phyloP scores from a whole-genome alignment of 768 basidiomycete genomes.

The Dioszegia hungarica region DNA sequence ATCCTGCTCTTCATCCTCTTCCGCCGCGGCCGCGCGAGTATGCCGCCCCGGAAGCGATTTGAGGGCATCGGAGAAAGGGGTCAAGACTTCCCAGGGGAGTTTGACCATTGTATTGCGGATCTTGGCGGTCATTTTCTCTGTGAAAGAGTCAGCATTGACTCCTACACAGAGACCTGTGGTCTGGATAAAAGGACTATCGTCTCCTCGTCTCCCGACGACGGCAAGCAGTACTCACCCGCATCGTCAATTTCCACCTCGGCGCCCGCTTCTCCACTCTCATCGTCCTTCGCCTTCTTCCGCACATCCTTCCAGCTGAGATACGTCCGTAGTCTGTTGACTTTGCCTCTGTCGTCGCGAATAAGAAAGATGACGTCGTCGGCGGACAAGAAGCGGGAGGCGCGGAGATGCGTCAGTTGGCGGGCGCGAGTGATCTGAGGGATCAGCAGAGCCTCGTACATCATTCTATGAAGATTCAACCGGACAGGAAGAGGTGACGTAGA shows the following conservation, averaged over 20 bases:
- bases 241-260: conserved; percentile 75
- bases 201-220: too few relatives aligned
- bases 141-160: conserved; percentile 41
- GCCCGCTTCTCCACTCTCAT: conserved; percentile 56
- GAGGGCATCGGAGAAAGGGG: conserved; percentile 83
- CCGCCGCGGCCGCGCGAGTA: conserved; percentile 44
- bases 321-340: conserved; percentile 85
- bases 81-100: conserved; percentile 90
- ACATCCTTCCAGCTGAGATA: conserved; percentile 98
- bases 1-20: conserved; percentile 68
- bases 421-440: conserved; percentile 75
- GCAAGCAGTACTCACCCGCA: conserved; percentile 48
- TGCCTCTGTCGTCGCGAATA: conserved; percentile 86
- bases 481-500: too few relatives aligned
- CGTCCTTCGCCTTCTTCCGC: conserved; percentile 84
- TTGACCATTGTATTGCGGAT: conserved; percentile 91
- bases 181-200: too few relatives aligned
- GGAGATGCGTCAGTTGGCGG: conserved; percentile 70
- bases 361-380: conserved; percentile 96
- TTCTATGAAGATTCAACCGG: too few relatives aligned
- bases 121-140: conserved; percentile 53
- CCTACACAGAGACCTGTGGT: too few relatives aligned
- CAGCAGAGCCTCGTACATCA: too few relatives aligned
- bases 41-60: conserved; percentile 32
- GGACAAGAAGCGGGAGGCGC: conserved; percentile 77